phyloP scores from a whole-genome alignment of 2,329 filamentous ascomycete species.

The Pezicula neosporulosa region DNA sequence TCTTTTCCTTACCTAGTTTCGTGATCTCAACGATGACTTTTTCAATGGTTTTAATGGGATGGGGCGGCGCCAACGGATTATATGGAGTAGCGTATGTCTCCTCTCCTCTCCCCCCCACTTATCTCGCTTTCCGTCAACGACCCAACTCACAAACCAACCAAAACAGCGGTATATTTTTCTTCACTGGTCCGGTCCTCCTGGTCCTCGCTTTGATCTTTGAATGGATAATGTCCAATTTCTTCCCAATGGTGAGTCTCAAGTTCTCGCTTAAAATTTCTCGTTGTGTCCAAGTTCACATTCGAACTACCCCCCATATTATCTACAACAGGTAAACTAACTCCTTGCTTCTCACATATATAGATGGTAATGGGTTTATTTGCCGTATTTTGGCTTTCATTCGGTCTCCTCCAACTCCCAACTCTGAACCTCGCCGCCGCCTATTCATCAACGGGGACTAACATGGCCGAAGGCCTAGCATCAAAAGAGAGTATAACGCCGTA shows the following conservation, averaged over 20 bases:
- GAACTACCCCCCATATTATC: too few species aligned
- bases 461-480: conserved; percentile 39
- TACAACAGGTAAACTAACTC: too few species aligned
- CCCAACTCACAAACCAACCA: too few species aligned
- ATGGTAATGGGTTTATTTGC: conserved; percentile 49
- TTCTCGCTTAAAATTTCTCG: too few species aligned
- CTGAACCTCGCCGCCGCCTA: conserved; percentile 43
- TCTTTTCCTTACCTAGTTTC: conserved; percentile 20
- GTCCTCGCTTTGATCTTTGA: conserved; percentile 45
- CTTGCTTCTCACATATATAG: too few species aligned
- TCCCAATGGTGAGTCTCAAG: conserved; percentile 37
- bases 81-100: conserved; percentile 15
- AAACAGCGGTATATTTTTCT: conserved; percentile 19
- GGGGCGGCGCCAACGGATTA: conserved; percentile 18
- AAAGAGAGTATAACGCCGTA: conserved; percentile 43
- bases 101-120: too few species aligned
- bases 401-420: conserved; percentile 45
- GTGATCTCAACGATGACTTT: conserved; percentile 29
- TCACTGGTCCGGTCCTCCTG: conserved; percentile 41
- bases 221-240: conserved; percentile 50
- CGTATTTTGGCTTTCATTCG: conserved; percentile 48
- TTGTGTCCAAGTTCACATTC: too few species aligned
- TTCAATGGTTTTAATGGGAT: conserved; percentile 16
- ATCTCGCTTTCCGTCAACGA: too few species aligned
- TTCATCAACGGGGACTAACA: conserved; percentile 30